A percentile compares a stretch with the other conserved stretches of the same genome.
These are phyloP conservation scores for Acrocalymma vagum DNA, from an alignment of 2,329 filamentous ascomycete species.

Conservation along the genomic window DNA sequence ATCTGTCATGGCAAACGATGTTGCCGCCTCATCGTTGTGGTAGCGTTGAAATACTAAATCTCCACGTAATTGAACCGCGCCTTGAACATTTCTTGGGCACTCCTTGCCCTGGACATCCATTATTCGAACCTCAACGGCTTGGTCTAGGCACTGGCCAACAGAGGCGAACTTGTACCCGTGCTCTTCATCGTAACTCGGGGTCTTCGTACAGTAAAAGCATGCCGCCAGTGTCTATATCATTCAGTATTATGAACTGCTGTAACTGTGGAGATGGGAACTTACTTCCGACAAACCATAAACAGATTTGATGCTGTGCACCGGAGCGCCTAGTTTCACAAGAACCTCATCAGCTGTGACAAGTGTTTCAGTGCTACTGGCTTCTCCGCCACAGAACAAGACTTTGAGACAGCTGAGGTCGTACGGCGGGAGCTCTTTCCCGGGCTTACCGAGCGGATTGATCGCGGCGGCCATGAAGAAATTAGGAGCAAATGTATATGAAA, in stretches of 20 bases:
- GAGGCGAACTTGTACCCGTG: conserved; percentile 42
- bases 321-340: conserved; percentile 44
- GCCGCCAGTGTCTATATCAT: conserved; percentile 58
- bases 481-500: conserved; percentile 56
- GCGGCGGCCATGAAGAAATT: conserved; percentile 51
- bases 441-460: conserved; percentile 2
- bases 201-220: conserved; percentile 53
- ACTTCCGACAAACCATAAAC: conserved; percentile 60
- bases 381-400: conserved; percentile 55
- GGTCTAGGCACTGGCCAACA: conserved; percentile 52
- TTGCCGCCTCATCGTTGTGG: conserved; percentile 38
- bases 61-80: conserved; percentile 32
- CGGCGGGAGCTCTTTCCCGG: neutral
- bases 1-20: conserved; percentile 24
- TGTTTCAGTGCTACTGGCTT: conserved; percentile 52
- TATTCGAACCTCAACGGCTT: conserved; percentile 54
- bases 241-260: no score
- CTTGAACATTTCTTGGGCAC: no score
- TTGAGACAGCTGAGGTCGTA: conserved; percentile 41
- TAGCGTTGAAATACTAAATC: conserved; percentile 53
- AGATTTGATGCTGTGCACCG: conserved; percentile 46
- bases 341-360: conserved; percentile 35
- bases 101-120: conserved; percentile 10
- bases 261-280: neutral
- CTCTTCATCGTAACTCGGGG: conserved; percentile 51